Evolutionary conservation across 345 rosid genomes (phyloP).

Genomic region (Erysimum cheiranthoides): DNA sequence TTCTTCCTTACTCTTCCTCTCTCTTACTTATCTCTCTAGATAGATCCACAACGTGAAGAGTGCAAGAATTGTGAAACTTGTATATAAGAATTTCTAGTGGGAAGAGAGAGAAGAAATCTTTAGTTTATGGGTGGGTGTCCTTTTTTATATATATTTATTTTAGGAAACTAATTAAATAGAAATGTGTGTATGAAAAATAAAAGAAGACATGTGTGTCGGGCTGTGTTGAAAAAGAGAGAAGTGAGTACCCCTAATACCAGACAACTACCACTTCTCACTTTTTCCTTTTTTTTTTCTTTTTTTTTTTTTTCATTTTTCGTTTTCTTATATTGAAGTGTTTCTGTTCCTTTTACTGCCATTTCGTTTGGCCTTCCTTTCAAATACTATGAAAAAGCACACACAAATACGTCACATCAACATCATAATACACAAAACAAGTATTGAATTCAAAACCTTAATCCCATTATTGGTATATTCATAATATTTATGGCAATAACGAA

Average conservation of each 20-base stretch:
- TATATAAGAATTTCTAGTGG: constrained; percentile 45
- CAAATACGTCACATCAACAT: constrained; percentile 40
- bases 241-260: constrained; percentile 54
- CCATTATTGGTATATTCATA: constrained; percentile 13
- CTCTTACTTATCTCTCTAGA: constrained; percentile 30
- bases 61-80: constrained; percentile 44
- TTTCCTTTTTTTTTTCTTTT: not conserved
- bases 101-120: constrained; percentile 30
- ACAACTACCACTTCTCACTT: constrained; percentile 48
- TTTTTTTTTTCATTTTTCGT: not conserved
- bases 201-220: constrained; percentile 53
- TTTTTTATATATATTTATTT: not conserved
- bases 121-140: constrained; percentile 45
- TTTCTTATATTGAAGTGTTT: constrained; percentile 21
- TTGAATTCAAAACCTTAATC: constrained; percentile 17
- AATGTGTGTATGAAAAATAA: constrained; percentile 41
- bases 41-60: constrained; percentile 46
- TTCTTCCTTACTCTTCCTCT: constrained; percentile 23
- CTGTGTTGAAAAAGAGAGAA: constrained; percentile 49
- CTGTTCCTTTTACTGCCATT: constrained; percentile 34
- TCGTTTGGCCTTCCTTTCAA: constrained; percentile 14
- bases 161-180: constrained; percentile 26
- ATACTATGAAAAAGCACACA: not conserved
- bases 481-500: constrained; percentile 1
- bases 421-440: constrained; percentile 31